A percentile compares a stretch with the other conserved stretches of the same genome.
phyloP scores from a whole-genome alignment of 441 rosid genomes.

The Theobroma grandiflorum region DNA sequence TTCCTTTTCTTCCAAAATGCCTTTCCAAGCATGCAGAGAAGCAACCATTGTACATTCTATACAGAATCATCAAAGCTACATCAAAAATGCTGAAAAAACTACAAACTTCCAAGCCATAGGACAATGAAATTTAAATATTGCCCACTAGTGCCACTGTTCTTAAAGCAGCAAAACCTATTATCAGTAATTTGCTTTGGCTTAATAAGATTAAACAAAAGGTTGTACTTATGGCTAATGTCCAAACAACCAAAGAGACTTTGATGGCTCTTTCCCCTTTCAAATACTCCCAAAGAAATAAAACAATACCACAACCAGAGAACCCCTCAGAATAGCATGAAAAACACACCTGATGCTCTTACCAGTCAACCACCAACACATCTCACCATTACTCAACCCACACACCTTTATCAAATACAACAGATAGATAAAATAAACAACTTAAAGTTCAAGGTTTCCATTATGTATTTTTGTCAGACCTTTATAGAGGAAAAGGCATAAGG shows the following conservation, averaged over 20 bases:
- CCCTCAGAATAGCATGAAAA: neutral
- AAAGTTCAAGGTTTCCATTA: neutral
- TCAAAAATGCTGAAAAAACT: neutral
- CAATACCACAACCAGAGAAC: neutral
- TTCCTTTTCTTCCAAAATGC: constrained; percentile 2
- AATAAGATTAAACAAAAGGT: neutral
- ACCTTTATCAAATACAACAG: neutral
- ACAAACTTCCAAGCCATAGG: constrained; percentile 1
- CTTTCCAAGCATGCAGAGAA: neutral
- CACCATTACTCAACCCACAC: neutral
- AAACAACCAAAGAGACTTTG: neutral
- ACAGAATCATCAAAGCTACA: neutral
- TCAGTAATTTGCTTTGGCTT: neutral
- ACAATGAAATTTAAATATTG: neutral
- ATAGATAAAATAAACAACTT: neutral
- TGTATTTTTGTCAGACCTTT: neutral
- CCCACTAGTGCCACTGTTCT: neutral
- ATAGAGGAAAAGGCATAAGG: neutral
- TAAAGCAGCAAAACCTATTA: neutral
- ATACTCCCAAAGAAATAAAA: neutral
- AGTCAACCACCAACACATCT: neutral
- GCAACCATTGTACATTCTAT: neutral
- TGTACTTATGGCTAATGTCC: neutral
- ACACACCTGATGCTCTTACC: neutral
- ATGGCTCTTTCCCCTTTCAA: neutral